Percentiles rank a stretch among this genome's conserved stretches.
Evolutionary conservation across 345 rosid species (phyloP).

Genomic region (Physaria fendleri): DNA sequence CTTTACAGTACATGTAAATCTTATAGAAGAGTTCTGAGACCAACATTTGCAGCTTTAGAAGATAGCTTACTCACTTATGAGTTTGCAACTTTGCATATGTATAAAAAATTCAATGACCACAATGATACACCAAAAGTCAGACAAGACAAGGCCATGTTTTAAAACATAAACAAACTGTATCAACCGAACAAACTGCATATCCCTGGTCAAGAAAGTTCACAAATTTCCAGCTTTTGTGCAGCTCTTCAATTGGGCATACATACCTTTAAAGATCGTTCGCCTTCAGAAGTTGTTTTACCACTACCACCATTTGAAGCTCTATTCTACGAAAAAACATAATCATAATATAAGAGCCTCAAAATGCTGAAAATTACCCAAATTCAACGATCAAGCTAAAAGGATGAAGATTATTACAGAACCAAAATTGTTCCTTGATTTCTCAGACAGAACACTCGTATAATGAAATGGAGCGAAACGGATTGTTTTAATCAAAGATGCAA

Average conservation of each 20-base stretch:
- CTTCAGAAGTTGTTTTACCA: too few species aligned
- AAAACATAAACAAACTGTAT: too few species aligned
- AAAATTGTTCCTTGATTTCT: conserved; percentile 4
- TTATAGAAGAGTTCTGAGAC: conserved; percentile 26
- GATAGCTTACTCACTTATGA: conserved; percentile 14
- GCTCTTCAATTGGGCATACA: not conserved
- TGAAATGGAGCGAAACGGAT: conserved; percentile 19
- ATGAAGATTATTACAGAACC: conserved; percentile 26
- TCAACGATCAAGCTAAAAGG: not conserved
- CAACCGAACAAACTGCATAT: too few species aligned
- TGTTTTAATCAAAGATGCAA: too few species aligned
- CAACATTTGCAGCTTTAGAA: conserved; percentile 24
- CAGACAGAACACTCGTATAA: conserved; percentile 29
- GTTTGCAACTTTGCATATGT: not conserved
- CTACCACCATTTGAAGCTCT: too few species aligned
- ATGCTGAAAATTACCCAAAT: not conserved
- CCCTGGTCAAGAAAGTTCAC: too few species aligned
- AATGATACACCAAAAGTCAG: not conserved
- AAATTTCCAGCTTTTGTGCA: too few species aligned
- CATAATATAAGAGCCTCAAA: not conserved
- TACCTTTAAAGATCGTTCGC: conserved; percentile 22
- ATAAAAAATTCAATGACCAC: not conserved
- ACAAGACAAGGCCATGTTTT: not conserved
- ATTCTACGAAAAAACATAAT: not conserved
- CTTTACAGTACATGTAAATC: conserved; percentile 26